Evolutionary conservation across 495 filamentous ascomycete species (phyloP), one percentile per base, ranked within the genome.

Genomic region (Gamarada debralockiae): DNA sequence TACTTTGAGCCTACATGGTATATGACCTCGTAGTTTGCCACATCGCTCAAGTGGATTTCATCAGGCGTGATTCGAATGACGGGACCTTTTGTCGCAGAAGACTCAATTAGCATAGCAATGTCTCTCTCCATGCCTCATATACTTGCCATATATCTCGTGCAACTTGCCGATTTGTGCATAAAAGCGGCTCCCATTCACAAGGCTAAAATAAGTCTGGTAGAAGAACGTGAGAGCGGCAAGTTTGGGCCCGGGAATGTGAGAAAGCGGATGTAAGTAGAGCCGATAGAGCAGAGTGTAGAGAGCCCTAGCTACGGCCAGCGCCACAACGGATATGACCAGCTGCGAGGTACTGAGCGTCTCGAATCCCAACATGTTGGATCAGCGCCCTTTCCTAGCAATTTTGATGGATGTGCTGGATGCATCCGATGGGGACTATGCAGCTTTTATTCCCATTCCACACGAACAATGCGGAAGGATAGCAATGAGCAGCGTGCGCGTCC

Each of bases 41-140:
- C n/a, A 29, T 45, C 42, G 15, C 42, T 23, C 42, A 45, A 25
- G 23, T 23, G 69, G 37, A 73, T 42, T 49, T 83, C 79, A 42
- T 72, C 53, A 0, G 82, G 79, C 31, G 65, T 76, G 63, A 84
- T 80, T n/a, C 80, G 73, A 8, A 83, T 66, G 43, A 84, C 80
- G 3, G 80, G 78, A 0, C 66, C 64, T 9, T 8, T 54, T 58
- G 20, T n/a, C n/a, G n/a, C n/a, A n/a, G n/a, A 40, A 9, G 37
- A 6, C 2, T 17, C 20, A 40, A 18, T 40, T 14, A 40, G 37
- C 12, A 15, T 8, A 8, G n/a, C 37, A 40, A n/a, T 21, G n/a
- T n/a, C n/a, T n/a, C n/a, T n/a, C n/a, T n/a, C n/a, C n/a, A n/a
- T n/a, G n/a, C n/a, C n/a, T n/a, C n/a, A n/a, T n/a, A n/a, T 41